Percentiles rank a stretch among this genome's conserved stretches.
These are phyloP conservation scores for Phytophthora fragariaefolia DNA, from an alignment of 352 stramenopile species.

Conservation along the genomic window DNA sequence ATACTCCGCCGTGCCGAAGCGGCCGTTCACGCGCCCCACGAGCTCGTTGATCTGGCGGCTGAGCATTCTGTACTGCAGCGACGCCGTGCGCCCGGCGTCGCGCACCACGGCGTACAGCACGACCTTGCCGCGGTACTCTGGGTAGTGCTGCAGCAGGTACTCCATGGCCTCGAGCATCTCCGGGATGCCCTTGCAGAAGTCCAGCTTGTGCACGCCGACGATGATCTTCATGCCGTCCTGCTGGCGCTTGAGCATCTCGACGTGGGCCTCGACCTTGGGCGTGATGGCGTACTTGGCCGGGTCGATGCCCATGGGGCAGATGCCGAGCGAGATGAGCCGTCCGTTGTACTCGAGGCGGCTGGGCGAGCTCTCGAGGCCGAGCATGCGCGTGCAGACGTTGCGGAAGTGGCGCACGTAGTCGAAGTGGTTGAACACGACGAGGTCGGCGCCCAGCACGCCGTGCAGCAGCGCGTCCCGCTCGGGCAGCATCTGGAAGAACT, in stretches of 20 bases:
- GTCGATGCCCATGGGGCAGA: slow-evolving; percentile 92
- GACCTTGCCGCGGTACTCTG: slow-evolving; percentile 93
- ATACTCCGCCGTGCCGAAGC: slow-evolving; percentile 89
- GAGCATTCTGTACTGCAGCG: slow-evolving; percentile 81
- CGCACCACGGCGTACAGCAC: slow-evolving; percentile 95
- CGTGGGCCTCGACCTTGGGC: slow-evolving; percentile 54
- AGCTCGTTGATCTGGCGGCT: slow-evolving; percentile 91
- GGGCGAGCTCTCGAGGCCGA: slow-evolving; percentile 85
- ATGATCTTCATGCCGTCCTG: slow-evolving; percentile 81
- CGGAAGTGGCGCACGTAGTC: slow-evolving; percentile 91
- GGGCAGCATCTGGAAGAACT: slow-evolving; percentile 92
- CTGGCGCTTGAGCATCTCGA: slow-evolving; percentile 59
- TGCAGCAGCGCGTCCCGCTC: slow-evolving; percentile 78
- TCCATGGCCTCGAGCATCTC: slow-evolving; percentile 92
- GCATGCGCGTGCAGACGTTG: slow-evolving; percentile 86
- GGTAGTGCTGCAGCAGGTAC: slow-evolving; percentile 88
- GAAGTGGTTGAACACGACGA: slow-evolving; percentile 92
- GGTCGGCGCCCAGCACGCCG: slow-evolving; percentile 83
- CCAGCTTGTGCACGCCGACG: slow-evolving; percentile 79
- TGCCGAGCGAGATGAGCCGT: slow-evolving; percentile 84
- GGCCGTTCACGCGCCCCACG: slow-evolving; percentile 88
- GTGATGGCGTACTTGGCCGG: slow-evolving; percentile 83
- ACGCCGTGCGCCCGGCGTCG: slow-evolving; percentile 66
- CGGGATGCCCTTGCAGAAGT: slow-evolving; percentile 88
- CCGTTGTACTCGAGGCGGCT: slow-evolving; percentile 90